These are phyloP conservation scores for Xylaria castorea DNA, from an alignment of 495 filamentous ascomycete genomes.

Conservation along the genomic window DNA sequence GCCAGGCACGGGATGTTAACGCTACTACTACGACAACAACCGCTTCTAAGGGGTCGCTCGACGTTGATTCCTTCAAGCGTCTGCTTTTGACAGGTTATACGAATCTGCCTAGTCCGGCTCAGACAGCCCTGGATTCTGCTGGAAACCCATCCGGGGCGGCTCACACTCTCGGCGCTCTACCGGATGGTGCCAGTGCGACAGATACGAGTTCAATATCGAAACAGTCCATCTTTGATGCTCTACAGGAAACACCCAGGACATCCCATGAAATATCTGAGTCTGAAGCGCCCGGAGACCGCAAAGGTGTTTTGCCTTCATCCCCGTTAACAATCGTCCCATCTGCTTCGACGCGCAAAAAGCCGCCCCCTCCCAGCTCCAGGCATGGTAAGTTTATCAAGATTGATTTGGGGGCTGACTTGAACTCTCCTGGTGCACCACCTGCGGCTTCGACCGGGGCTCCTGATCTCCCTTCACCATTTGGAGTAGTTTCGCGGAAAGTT, in stretches of 20 bases:
- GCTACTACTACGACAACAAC: conserved; percentile 19
- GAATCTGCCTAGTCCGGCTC: conserved; percentile 33
- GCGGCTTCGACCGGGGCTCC: conserved; percentile 35
- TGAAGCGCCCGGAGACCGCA: conserved; percentile 48
- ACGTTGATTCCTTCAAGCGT: conserved; percentile 68
- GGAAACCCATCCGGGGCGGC: conserved; percentile 8
- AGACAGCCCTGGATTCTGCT: background rate
- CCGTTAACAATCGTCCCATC: conserved; percentile 33
- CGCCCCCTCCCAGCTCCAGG: conserved; percentile 66
- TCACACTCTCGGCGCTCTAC: conserved; percentile 23
- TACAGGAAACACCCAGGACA: conserved; percentile 54
- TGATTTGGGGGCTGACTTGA: conserved; percentile 39
- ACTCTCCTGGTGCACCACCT: conserved; percentile 29
- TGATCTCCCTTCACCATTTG: conserved; percentile 34
- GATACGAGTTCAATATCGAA: conserved; percentile 56
- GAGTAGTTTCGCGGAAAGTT: conserved; percentile 35
- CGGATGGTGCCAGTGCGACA: conserved; percentile 54
- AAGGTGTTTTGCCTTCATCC: conserved; percentile 43
- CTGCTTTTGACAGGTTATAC: conserved; percentile 66
- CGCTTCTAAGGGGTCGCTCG: conserved; percentile 52
- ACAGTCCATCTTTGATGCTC: conserved; percentile 52
- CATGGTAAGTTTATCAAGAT: conserved; percentile 72
- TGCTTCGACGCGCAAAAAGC: conserved; percentile 44
- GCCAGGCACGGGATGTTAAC: conserved; percentile 28
- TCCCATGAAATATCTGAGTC: conserved; percentile 54